A percentile compares a stretch with the other conserved stretches of the same genome.
Evolutionary conservation across 1,284 basidiomycete genomes (phyloP).

Genomic region (Gomphus bonarii): DNA sequence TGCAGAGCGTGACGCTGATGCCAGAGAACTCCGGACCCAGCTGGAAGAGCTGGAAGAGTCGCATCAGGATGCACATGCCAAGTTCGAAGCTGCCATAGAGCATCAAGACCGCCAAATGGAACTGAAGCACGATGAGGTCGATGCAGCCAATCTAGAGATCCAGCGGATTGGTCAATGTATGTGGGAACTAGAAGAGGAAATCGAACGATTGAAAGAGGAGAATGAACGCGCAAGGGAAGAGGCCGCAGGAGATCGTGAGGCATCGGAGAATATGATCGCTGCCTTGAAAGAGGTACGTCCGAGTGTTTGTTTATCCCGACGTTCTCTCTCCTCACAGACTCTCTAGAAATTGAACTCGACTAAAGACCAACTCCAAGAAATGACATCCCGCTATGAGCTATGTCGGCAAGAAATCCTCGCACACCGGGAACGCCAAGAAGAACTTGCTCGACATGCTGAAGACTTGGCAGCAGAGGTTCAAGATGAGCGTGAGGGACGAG

Average conservation of each 20-base stretch:
- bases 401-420: slow-evolving; percentile 48
- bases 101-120: slow-evolving; percentile 66
- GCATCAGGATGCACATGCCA: slow-evolving; percentile 55
- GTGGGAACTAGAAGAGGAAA: slow-evolving; percentile 48
- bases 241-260: slow-evolving; percentile 58
- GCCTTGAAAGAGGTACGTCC: slow-evolving; percentile 69
- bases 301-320: not conserved
- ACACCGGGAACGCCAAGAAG: slow-evolving; percentile 59
- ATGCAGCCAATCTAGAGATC: slow-evolving; percentile 60
- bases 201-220: slow-evolving; percentile 41
- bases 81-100: slow-evolving; percentile 61
- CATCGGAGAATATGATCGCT: slow-evolving; percentile 58
- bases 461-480: slow-evolving; percentile 61
- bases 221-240: slow-evolving; percentile 42
- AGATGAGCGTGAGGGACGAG: slow-evolving; percentile 42
- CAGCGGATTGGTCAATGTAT: slow-evolving; percentile 61
- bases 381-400: slow-evolving; percentile 49
- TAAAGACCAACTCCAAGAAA: slow-evolving; percentile 54
- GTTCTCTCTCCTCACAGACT: slow-evolving; percentile 1
- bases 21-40: slow-evolving; percentile 60
- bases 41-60: slow-evolving; percentile 61
- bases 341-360: slow-evolving; percentile 52
- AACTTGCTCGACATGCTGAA: slow-evolving; percentile 66
- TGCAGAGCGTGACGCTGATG: slow-evolving; percentile 64
- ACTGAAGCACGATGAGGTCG: slow-evolving; percentile 59